These are phyloP conservation scores for Lolium multiflorum DNA, from an alignment of 176 grass and related monocot species.

Conservation along the genomic window DNA sequence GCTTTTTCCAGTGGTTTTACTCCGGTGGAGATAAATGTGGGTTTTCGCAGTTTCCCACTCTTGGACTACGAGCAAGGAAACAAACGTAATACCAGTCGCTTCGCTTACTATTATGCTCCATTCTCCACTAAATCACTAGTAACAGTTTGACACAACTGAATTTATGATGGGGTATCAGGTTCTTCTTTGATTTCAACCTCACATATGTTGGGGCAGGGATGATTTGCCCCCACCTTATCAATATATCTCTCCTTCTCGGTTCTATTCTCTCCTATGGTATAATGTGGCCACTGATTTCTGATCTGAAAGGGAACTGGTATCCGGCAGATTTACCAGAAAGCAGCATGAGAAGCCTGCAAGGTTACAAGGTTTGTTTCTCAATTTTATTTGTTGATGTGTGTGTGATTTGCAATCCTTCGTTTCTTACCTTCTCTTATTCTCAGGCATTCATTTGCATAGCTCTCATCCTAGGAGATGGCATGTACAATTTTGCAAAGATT, in stretches of 20 bases:
- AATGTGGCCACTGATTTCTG: slow-evolving; percentile 93
- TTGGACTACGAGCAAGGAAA: slow-evolving; percentile 88
- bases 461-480: slow-evolving; percentile 88
- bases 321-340: slow-evolving; percentile 70
- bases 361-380: slow-evolving; percentile 80
- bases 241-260: slow-evolving; percentile 84
- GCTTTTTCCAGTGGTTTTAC: slow-evolving; percentile 99
- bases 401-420: not conserved
- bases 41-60: slow-evolving; percentile 94
- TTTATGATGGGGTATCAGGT: slow-evolving; percentile 58
- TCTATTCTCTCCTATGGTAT: slow-evolving; percentile 92
- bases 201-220: slow-evolving; percentile 97
- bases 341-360: slow-evolving; percentile 96
- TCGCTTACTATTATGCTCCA: not conserved
- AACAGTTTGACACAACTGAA: slow-evolving; percentile 38
- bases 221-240: slow-evolving; percentile 96
- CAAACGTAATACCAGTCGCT: slow-evolving; percentile 62
- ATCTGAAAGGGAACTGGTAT: slow-evolving; percentile 86
- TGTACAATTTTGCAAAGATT: slow-evolving; percentile 96
- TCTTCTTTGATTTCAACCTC: slow-evolving; percentile 95
- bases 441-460: slow-evolving; percentile 96
- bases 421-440: slow-evolving; percentile 37
- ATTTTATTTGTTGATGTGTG: not conserved
- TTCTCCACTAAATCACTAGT: slow-evolving; percentile 10
- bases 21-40: slow-evolving; percentile 87